Conservation (phyloP, 2,329 filamentous ascomycete genomes). For the Talaromyces atroroseus region DNA sequence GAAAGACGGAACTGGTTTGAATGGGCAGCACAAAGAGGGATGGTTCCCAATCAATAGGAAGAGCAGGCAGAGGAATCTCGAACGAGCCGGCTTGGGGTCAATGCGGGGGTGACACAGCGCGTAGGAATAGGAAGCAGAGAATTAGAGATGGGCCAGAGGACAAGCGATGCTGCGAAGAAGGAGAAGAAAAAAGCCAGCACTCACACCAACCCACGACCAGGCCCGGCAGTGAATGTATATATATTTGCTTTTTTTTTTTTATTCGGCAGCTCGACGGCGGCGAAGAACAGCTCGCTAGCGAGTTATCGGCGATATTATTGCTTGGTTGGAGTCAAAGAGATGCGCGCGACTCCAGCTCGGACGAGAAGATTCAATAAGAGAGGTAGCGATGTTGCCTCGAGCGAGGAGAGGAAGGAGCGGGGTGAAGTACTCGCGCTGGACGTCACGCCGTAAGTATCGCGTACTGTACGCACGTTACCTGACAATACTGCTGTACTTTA, state of each 20-base stretch:
- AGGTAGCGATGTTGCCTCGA: not conserved
- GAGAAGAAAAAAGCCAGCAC: not conserved
- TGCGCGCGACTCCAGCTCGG: not conserved
- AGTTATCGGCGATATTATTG: not conserved
- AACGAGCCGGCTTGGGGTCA: not conserved
- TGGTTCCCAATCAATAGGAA: not conserved
- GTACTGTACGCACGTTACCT: no score
- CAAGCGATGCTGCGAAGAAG: not conserved
- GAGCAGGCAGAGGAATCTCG: not conserved
- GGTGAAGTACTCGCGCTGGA: not conserved
- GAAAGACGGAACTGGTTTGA: not conserved
- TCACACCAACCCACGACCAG: not conserved
- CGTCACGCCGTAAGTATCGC: no score
- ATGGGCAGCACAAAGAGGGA: not conserved
- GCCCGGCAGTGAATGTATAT: not conserved
- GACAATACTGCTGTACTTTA: no score
- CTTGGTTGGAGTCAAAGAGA: not conserved
- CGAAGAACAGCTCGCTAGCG: not conserved
- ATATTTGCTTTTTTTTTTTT: not conserved
- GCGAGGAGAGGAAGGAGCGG: not conserved
- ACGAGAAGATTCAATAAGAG: no score
- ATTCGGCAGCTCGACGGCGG: not conserved
- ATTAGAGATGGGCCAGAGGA: not conserved
- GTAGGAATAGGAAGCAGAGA: not conserved
- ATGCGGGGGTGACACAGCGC: not conserved